These are phyloP conservation scores for Candida insectalens DNA, from an alignment of 805 yeast species.

Conservation along the genomic window DNA sequence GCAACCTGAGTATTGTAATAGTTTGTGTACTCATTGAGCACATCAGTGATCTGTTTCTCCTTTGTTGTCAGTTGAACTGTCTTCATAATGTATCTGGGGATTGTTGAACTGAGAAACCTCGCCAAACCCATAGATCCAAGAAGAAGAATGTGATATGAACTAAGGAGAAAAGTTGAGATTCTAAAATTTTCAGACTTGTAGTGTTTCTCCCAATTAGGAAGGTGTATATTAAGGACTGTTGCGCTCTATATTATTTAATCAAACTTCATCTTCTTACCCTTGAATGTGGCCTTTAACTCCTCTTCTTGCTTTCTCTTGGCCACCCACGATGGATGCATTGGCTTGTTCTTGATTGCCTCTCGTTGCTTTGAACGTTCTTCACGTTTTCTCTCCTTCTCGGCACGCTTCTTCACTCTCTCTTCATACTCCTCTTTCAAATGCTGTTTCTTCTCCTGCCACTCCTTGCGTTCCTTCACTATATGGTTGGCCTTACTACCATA, in stretches of 20 bases:
- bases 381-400: conserved; percentile 30
- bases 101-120: too few species aligned
- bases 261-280: conserved; percentile 80
- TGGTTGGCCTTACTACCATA: conserved; percentile 82
- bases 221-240: too few species aligned
- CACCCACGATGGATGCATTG: conserved; percentile 95
- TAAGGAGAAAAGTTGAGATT: conserved; percentile 1
- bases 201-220: too few species aligned
- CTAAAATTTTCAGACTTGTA: too few species aligned
- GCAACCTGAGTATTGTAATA: conserved; percentile 12
- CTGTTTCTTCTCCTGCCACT: conserved; percentile 45
- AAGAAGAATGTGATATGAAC: conserved; percentile 3
- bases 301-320: conserved; percentile 76
- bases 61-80: too few species aligned
- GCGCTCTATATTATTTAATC: too few species aligned
- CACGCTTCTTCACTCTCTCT: conserved; percentile 62
- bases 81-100: conserved; percentile 12
- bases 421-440: conserved; percentile 57
- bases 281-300: conserved; percentile 52
- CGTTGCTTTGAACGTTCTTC: conserved; percentile 9
- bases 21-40: conserved; percentile 18
- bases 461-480: conserved; percentile 53
- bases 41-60: conserved; percentile 16
- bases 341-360: conserved; percentile 10
- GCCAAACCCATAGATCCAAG: conserved; percentile 1